These are phyloP conservation scores for Pseudozyma pruni DNA, from an alignment of 1,284 basidiomycete genomes.

Conservation along the genomic window DNA sequence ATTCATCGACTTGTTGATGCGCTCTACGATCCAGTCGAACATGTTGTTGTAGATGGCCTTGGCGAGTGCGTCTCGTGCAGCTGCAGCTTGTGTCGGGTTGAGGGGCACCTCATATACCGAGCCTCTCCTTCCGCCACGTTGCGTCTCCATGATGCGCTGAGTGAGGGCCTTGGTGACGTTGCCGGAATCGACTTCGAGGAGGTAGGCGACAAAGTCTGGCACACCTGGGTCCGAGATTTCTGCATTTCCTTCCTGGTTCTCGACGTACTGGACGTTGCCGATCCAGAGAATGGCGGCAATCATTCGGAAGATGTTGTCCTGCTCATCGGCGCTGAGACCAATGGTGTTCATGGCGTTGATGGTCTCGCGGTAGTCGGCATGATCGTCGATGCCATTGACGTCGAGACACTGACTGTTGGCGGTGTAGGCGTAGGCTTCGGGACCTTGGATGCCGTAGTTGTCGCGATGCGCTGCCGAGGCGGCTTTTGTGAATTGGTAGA, in stretches of 20 bases:
- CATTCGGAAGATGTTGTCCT: constrained; percentile 92
- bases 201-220: constrained; percentile 93
- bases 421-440: constrained; percentile 94
- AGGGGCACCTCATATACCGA: constrained; percentile 96
- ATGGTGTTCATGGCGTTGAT: constrained; percentile 94
- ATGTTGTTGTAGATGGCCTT: constrained; percentile 99
- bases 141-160: constrained; percentile 87
- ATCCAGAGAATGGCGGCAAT: constrained; percentile 94
- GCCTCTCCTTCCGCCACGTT: constrained; percentile 80
- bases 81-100: constrained; percentile 88
- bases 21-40: constrained; percentile 99
- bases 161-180: constrained; percentile 88
- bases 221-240: constrained; percentile 83
- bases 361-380: constrained; percentile 86
- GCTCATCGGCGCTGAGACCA: constrained; percentile 84
- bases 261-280: constrained; percentile 81
- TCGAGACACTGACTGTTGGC: constrained; percentile 90
- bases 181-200: constrained; percentile 86
- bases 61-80: constrained; percentile 89
- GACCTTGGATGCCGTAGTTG: constrained; percentile 94
- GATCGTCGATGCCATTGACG: constrained; percentile 90
- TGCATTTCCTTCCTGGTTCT: constrained; percentile 90
- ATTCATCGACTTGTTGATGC: constrained; percentile 96
- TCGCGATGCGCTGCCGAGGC: constrained; percentile 90
- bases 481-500: constrained; percentile 99